Conservation (phyloP, 2,329 filamentous ascomycete species). For the Sporothrix schenckii region DNA sequence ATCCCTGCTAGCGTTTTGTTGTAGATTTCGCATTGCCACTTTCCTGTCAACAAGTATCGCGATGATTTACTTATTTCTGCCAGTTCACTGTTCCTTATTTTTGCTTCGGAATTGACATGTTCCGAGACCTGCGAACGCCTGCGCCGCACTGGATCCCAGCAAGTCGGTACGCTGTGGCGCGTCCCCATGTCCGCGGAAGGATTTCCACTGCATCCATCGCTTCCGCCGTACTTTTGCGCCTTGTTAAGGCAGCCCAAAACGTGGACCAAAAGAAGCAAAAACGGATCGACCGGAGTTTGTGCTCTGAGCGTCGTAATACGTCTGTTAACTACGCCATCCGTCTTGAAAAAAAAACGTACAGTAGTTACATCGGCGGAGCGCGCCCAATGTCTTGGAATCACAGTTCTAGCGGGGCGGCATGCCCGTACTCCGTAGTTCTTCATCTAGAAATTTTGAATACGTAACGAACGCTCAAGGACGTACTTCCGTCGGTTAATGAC, state of each 20-base stretch:
- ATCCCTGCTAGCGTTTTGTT: too few species aligned
- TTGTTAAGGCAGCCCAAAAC: neutral
- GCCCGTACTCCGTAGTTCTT: neutral
- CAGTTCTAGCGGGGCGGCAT: conserved; percentile 1
- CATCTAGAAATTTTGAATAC: neutral
- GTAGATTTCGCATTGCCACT: too few species aligned
- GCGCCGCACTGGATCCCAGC: conserved; percentile 9
- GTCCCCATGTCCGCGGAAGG: neutral
- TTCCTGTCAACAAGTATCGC: too few species aligned
- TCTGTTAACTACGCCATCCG: too few species aligned
- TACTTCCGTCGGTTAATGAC: too few species aligned
- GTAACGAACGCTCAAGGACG: neutral
- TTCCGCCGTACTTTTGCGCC: neutral
- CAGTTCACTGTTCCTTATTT: too few species aligned
- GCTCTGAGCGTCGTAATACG: too few species aligned
- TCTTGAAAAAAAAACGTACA: neutral
- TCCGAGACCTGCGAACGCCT: neutral
- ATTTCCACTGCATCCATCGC: neutral
- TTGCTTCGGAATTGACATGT: too few species aligned
- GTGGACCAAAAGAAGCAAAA: neutral
- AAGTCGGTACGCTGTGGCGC: neutral
- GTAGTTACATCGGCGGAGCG: neutral
- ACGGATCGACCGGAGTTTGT: neutral
- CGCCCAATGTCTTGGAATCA: conserved; percentile 5
- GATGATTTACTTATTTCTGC: too few species aligned